Evolutionary conservation across 2,329 filamentous ascomycete genomes (phyloP), one percentile per base, ranked within the genome.

Genomic region (Chaetothyriales sp.): DNA sequence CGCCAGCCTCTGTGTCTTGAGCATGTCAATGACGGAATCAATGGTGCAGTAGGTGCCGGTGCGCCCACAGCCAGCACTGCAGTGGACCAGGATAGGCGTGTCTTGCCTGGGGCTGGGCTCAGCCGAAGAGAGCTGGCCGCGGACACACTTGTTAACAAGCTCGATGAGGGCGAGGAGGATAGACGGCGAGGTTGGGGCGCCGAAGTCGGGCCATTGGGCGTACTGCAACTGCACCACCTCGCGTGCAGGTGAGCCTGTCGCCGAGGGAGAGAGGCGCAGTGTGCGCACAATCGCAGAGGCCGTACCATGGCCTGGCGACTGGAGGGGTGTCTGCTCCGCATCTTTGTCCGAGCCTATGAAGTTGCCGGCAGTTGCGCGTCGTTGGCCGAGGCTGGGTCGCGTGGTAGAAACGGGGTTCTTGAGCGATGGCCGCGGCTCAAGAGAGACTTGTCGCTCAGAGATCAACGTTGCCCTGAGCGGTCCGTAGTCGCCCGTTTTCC

Each of bases 21-120:
- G 71, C 85, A 95, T 94, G 66, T 95, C 89, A 51, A 96, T 83
- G 7, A 96, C 92, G 42, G 84, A 90, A 65, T 96, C 92, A 15
- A 96, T 88, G 0, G 92, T 94, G 65, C 92, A 96, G 63, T 96
- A 98, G 0, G 92, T 90, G 2, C 92, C 92, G 0, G 92, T 98
- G 12, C 92, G 83, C 0, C 92, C 92, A 67, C 92, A 98, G 0
- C 92, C 92, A 3, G 92, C 92, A 49, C 87, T 94, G 69, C 92
- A 98, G 65, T 98, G 92, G 0, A 98, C 90, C 19, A 98, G 66
- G 59, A 95, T 80, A 6, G 90, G 90, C 26, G 86, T 75, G 20
- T 75, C 70, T 15, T 62, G 61, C 26, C 56, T 53, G 2, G 63
- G 64, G 57, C 82, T 79, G 0, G 84, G 80, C 46, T 83, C 80